Evolutionary conservation across 1,284 basidiomycete genomes (phyloP).

Genomic region (Rhodotorula sp.): DNA sequence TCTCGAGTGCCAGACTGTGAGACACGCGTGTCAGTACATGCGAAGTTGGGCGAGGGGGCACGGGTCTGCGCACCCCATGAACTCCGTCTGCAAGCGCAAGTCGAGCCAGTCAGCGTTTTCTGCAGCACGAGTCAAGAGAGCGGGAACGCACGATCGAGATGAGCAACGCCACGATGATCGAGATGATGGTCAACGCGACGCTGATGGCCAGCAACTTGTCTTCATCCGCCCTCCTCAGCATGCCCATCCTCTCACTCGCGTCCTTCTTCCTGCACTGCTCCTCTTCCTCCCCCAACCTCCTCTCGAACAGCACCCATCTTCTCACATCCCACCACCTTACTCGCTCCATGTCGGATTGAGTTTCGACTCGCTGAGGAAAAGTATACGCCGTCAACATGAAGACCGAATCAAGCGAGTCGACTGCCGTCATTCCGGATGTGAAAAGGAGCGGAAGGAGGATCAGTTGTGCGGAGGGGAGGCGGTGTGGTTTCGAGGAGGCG

Average conservation of each 20-base stretch:
- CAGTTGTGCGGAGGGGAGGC: constrained; percentile 40
- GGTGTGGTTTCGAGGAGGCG: constrained; percentile 30
- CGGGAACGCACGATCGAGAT: constrained; percentile 18
- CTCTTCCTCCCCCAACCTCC: neutral
- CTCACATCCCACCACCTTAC: constrained; percentile 5
- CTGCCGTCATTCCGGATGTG: constrained; percentile 49
- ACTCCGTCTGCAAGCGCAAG: constrained; percentile 40
- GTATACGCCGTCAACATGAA: constrained; percentile 50
- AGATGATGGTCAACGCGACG: constrained; percentile 48
- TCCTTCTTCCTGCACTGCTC: constrained; percentile 7
- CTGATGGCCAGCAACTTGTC: constrained; percentile 41
- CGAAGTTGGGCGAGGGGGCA: neutral
- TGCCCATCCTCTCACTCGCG: constrained; percentile 7
- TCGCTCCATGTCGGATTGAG: neutral
- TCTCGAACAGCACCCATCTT: constrained; percentile 5
- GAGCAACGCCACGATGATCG: constrained; percentile 42
- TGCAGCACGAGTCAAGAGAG: neutral
- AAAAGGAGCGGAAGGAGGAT: constrained; percentile 50
- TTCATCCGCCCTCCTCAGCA: constrained; percentile 23
- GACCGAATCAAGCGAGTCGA: constrained; percentile 48
- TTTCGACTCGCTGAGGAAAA: constrained; percentile 18
- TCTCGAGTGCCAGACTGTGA: constrained; percentile 42
- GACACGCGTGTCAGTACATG: neutral
- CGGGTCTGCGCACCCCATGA: constrained; percentile 44
- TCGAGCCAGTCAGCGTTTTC: constrained; percentile 9